Conservation (phyloP, 345 rosid genomes). For the Clarkia xantiana region DNA sequence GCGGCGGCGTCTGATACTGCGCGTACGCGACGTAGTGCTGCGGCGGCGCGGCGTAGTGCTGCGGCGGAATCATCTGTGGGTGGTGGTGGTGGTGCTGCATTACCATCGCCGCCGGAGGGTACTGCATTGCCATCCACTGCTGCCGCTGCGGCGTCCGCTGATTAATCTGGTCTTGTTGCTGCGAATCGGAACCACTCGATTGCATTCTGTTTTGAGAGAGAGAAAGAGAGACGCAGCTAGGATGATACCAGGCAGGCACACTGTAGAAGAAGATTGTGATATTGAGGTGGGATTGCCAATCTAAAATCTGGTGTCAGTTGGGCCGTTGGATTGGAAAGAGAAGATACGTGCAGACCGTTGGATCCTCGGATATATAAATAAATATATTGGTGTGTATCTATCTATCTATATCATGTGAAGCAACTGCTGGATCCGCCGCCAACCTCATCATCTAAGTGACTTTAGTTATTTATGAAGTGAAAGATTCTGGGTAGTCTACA, state of each 20-base stretch:
- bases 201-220: slow-evolving; percentile 7
- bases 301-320: slow-evolving; percentile 16
- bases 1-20: slow-evolving; percentile 22
- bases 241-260: no score
- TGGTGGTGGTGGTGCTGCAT: slow-evolving; percentile 69
- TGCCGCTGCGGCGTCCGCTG: slow-evolving; percentile 23
- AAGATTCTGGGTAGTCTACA: no score
- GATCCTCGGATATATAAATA: slow-evolving; percentile 2
- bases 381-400: no score
- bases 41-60: slow-evolving; percentile 29
- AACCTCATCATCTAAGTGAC: neutral
- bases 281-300: slow-evolving; percentile 15
- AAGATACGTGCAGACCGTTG: slow-evolving; percentile 14
- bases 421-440: slow-evolving; percentile 21
- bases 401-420: no score
- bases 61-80: slow-evolving; percentile 44
- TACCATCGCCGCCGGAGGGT: slow-evolving; percentile 49
- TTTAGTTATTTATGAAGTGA: no score
- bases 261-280: neutral
- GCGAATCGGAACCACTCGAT: slow-evolving; percentile 15
- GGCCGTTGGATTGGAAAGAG: slow-evolving; percentile 15
- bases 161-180: slow-evolving; percentile 22
- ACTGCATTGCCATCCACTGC: slow-evolving; percentile 69
- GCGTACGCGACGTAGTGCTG: slow-evolving; percentile 18
- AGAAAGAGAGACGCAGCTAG: slow-evolving; percentile 4